phyloP scores from a whole-genome alignment of 441 rosid genomes.

The Manihot esculenta region DNA sequence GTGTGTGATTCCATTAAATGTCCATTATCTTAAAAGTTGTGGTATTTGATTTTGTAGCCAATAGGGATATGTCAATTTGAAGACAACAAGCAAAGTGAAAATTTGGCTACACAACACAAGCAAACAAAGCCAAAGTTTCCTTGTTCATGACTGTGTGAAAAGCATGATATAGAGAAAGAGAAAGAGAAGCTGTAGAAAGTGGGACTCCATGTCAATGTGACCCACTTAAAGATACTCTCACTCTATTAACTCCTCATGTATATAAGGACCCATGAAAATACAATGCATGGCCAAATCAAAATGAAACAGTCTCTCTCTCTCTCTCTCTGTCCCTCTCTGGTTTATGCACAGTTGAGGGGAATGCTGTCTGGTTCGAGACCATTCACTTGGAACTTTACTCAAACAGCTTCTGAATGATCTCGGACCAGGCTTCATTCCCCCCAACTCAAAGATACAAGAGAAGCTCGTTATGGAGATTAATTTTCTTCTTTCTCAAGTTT shows the following conservation, averaged over 20 bases:
- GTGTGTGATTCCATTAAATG: not conserved
- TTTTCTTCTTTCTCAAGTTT: not conserved
- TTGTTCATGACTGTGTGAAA: constrained; percentile 20
- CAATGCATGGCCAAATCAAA: constrained; percentile 41
- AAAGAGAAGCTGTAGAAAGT: constrained; percentile 26
- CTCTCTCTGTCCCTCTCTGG: constrained; percentile 4
- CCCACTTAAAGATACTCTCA: constrained; percentile 28
- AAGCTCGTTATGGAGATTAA: not conserved
- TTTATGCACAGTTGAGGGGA: constrained; percentile 57
- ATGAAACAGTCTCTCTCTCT: constrained; percentile 22
- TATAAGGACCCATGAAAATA: constrained; percentile 38
- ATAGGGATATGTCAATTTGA: constrained; percentile 11
- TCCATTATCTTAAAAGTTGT: not conserved
- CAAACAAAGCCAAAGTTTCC: constrained; percentile 23
- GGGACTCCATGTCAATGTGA: constrained; percentile 30
- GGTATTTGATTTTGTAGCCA: not conserved
- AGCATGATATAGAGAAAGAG: constrained; percentile 18
- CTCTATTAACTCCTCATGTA: constrained; percentile 31
- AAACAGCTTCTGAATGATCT: constrained; percentile 40
- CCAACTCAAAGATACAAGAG: constrained; percentile 30
- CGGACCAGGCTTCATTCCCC: constrained; percentile 99
- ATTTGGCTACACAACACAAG: not conserved
- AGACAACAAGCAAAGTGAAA: constrained; percentile 21
- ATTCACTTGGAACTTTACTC: constrained; percentile 22
- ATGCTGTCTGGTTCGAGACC: constrained; percentile 94